phyloP scores from a whole-genome alignment of 495 filamentous ascomycete genomes.

The Xanthoparmelia taractica region DNA sequence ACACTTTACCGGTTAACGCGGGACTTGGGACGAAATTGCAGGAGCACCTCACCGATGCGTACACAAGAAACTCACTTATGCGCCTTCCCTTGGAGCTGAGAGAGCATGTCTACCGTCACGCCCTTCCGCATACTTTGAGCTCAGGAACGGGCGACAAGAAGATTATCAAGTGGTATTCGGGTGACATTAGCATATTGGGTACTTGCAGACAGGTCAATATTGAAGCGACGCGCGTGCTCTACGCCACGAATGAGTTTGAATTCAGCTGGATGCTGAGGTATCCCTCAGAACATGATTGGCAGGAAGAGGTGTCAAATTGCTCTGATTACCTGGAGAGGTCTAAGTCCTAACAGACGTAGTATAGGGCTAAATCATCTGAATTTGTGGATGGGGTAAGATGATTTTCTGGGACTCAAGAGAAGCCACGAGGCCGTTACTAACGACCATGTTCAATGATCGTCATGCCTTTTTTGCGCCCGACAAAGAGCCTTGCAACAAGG shows the following conservation, averaged over 20 bases:
- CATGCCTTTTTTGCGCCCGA: too few species aligned
- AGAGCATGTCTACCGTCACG: slow-evolving; percentile 20
- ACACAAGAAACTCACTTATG: slow-evolving; percentile 13
- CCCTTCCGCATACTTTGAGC: slow-evolving; percentile 4
- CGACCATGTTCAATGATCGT: too few species aligned
- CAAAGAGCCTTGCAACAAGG: too few species aligned
- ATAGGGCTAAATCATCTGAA: too few species aligned
- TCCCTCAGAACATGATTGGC: background rate
- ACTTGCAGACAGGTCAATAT: background rate
- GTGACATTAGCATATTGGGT: background rate
- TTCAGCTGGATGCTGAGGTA: slow-evolving; percentile 2
- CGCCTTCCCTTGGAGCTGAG: slow-evolving; percentile 25
- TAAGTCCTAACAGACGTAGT: too few species aligned
- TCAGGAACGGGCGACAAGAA: background rate
- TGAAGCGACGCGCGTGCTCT: background rate
- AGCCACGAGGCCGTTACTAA: too few species aligned
- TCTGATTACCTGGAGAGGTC: background rate
- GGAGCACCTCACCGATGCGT: background rate
- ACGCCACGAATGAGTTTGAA: background rate
- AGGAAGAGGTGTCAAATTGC: background rate
- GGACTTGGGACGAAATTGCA: background rate
- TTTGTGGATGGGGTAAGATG: too few species aligned
- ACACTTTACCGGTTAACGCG: background rate
- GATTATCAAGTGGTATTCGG: background rate
- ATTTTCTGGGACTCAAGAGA: too few species aligned